Percentiles rank a stretch among this genome's conserved stretches.
Conservation (phyloP, 202 grass and related monocot genomes). For the Miscanthus sacchariflorus region DNA sequence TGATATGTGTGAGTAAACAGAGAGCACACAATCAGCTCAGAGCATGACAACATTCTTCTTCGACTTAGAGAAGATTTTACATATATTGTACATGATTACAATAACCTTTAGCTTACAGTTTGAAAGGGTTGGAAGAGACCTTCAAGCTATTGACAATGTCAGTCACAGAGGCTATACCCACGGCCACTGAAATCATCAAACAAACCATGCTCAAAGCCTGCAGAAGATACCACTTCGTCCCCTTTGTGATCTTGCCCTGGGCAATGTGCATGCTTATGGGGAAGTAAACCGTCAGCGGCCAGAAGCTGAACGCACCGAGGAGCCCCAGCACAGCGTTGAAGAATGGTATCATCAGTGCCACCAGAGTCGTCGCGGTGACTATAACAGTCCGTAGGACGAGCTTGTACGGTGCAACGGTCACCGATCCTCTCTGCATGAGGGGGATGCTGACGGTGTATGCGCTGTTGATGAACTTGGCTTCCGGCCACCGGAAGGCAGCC, state of each 20-base stretch:
- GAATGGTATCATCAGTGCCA: conserved; percentile 86
- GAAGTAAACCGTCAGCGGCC: conserved; percentile 85
- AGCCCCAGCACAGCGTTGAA: conserved; percentile 86
- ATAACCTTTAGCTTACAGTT: conserved; percentile 50
- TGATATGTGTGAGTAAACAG: background rate
- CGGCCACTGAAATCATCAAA: conserved; percentile 79
- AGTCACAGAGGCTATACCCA: conserved; percentile 77
- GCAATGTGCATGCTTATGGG: conserved; percentile 87
- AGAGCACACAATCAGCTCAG: conserved; percentile 23
- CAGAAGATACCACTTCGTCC: conserved; percentile 65
- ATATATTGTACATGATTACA: conserved; percentile 40
- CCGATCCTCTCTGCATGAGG: conserved; percentile 46
- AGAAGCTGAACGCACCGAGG: conserved; percentile 86
- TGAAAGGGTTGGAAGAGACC: conserved; percentile 59
- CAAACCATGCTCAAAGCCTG: conserved; percentile 77
- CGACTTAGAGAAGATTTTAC: background rate
- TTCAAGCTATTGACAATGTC: conserved; percentile 77
- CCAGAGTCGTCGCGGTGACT: conserved; percentile 60
- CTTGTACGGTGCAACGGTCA: conserved; percentile 68
- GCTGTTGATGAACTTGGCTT: conserved; percentile 76
- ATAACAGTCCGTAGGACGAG: conserved; percentile 60
- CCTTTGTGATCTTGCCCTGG: conserved; percentile 61
- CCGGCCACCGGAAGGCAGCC: conserved; percentile 63
- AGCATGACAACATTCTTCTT: conserved; percentile 18
- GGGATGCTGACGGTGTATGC: conserved; percentile 62